phyloP scores from a whole-genome alignment of 805 yeast species.

The Ogataea kodamae region DNA sequence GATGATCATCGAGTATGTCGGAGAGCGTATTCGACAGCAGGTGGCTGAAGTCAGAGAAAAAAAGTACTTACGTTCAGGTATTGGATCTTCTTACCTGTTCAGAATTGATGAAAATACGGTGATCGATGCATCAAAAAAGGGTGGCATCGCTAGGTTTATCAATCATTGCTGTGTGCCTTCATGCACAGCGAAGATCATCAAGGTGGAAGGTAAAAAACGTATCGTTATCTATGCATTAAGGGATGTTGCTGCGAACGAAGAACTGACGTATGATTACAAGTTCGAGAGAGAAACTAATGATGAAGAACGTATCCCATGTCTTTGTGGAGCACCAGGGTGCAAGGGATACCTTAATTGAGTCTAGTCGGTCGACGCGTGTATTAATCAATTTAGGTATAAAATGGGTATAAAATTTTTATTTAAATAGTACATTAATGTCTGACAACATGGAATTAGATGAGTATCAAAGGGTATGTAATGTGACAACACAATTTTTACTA shows the following conservation, averaged over 20 bases:
- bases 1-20: conserved; percentile 97
- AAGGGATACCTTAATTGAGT: conserved; percentile 78
- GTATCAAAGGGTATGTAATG: conserved; percentile 53
- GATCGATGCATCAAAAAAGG: conserved; percentile 94
- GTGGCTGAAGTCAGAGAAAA: conserved; percentile 92
- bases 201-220: conserved; percentile 89
- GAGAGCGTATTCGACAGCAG: conserved; percentile 89
- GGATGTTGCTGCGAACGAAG: conserved; percentile 86
- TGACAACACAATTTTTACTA: conserved; percentile 1
- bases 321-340: conserved; percentile 94
- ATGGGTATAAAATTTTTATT: too few relatives aligned
- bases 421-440: conserved; percentile 35
- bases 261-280: conserved; percentile 92
- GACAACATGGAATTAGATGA: conserved; percentile 64
- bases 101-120: conserved; percentile 92
- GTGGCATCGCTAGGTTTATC: conserved; percentile 95
- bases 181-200: conserved; percentile 93
- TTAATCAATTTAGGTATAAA: conserved; percentile 6
- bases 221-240: conserved; percentile 92
- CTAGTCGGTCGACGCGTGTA: conserved; percentile 9
- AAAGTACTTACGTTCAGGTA: conserved; percentile 81
- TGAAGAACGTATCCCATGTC: conserved; percentile 81
- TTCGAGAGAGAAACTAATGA: conserved; percentile 89
- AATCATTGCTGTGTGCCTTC: conserved; percentile 98
- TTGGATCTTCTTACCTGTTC: conserved; percentile 91